These are phyloP conservation scores for Fistulifera pelliculosa DNA, from an alignment of 108 stramenopile genomes.

Conservation along the genomic window DNA sequence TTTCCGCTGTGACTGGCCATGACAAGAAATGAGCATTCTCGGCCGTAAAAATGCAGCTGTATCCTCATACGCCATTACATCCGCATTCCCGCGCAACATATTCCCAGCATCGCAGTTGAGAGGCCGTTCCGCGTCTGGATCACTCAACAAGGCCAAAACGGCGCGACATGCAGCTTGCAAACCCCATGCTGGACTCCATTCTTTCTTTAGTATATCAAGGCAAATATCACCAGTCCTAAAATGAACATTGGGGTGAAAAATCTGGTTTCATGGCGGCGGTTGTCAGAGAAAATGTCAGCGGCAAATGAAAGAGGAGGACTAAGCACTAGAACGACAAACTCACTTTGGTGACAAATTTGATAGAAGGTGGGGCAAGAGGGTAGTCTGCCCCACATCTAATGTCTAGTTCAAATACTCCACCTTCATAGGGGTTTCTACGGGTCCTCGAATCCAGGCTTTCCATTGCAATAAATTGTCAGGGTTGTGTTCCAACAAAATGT, in stretches of 20 bases:
- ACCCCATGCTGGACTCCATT: conserved; percentile 92
- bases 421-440: conserved; percentile 79
- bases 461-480: conserved; percentile 32
- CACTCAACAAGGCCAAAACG: conserved; percentile 81
- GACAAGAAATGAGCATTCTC: conserved; percentile 75
- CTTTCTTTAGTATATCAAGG: conserved; percentile 94
- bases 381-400: conserved; percentile 81
- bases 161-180: conserved; percentile 89
- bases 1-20: conserved; percentile 35
- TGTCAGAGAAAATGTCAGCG: background rate
- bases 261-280: conserved; percentile 2
- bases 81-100: conserved; percentile 62
- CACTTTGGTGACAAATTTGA: conserved; percentile 78
- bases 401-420: conserved; percentile 81
- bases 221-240: conserved; percentile 94
- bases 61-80: conserved; percentile 60
- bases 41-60: conserved; percentile 74
- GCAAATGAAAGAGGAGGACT: background rate
- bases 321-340: conserved; percentile 1
- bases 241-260: conserved; percentile 96
- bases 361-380: conserved; percentile 89
- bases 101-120: conserved; percentile 97
- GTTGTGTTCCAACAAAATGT: conserved; percentile 53
- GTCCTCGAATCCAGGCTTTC: conserved; percentile 73
- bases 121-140: conserved; percentile 89